A percentile compares a stretch with the other conserved stretches of the same genome.
These are phyloP conservation scores for Thraustotheca clavata DNA, from an alignment of 352 stramenopile genomes.

Conservation along the genomic window DNA sequence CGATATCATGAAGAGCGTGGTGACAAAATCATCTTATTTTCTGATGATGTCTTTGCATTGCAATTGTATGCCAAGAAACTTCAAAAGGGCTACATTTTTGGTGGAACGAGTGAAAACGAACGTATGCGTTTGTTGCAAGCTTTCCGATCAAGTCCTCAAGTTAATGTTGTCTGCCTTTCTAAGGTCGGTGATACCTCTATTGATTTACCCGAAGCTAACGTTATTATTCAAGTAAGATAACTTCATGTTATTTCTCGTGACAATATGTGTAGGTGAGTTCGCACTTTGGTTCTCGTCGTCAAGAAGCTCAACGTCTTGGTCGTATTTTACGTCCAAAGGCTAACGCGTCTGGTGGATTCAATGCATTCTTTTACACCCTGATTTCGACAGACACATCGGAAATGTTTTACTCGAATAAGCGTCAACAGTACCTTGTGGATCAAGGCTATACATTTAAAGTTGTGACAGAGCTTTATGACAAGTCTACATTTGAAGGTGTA, in stretches of 20 bases:
- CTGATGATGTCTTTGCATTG: slow-evolving; percentile 96
- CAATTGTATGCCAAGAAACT: slow-evolving; percentile 90
- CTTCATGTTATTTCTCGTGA: neutral
- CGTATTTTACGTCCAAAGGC: slow-evolving; percentile 98
- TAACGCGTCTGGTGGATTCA: slow-evolving; percentile 94
- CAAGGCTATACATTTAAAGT: slow-evolving; percentile 99
- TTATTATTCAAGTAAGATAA: slow-evolving; percentile 94
- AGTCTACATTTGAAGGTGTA: slow-evolving; percentile 61
- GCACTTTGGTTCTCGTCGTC: slow-evolving; percentile 97
- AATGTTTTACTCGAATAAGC: slow-evolving; percentile 99
- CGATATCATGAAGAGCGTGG: slow-evolving; percentile 95
- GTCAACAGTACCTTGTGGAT: slow-evolving; percentile 99
- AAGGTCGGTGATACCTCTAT: slow-evolving; percentile 99
- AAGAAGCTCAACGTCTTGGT: slow-evolving; percentile 99
- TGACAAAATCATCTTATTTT: slow-evolving; percentile 99
- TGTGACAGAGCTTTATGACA: slow-evolving; percentile 90
- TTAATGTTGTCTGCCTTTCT: slow-evolving; percentile 88
- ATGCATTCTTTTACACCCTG: slow-evolving; percentile 99
- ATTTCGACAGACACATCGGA: slow-evolving; percentile 99
- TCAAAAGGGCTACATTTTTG: slow-evolving; percentile 94
- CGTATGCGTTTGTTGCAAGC: slow-evolving; percentile 80
- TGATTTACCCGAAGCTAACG: slow-evolving; percentile 98
- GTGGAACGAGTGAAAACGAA: slow-evolving; percentile 91
- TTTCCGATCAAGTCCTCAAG: slow-evolving; percentile 73
- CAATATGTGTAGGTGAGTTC: slow-evolving; percentile 65